Evolutionary conservation across 441 rosid species (phyloP), one percentile per base, ranked within the genome.

Genomic region (Arabidopsis hybrid): DNA sequence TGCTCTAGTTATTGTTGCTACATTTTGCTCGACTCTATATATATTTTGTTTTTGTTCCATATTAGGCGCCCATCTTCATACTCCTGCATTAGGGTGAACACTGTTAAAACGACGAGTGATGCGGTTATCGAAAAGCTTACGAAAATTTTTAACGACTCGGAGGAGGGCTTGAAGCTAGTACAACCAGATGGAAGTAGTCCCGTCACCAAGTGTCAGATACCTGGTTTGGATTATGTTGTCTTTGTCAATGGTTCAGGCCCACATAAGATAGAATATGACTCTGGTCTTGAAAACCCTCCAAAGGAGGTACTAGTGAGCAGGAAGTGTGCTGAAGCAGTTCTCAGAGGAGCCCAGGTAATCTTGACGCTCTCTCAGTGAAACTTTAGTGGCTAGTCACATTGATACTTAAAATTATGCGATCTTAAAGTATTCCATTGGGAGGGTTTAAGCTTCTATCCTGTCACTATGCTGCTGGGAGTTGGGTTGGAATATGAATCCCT

Each of bases 311-410:
- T 95, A 26, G 98, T 92, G 45, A 89, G 99, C 75, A 85, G 98
- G 73, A 95, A 95, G 82, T 95, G 99, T 79, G 98, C 96, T 69
- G 99, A 95, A 81, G 94, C 99, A 43, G 98, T 95, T 84, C 96
- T 95, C 39, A 88, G 98, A 61, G 99, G 98, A 73, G 99, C 99
- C 73, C 98, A 92, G 96, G 99, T 95, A 70, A 65, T 45, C 40
- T 6, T 5, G 26, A 47, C 4, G 14, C 36, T 21, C 42, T 36
- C 38, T 43, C 46, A 32, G 0, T 18, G 2, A 50, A 42, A 21
- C 26, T 21, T 21, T 21, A 21, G 26, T 21, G 26, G 26, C 26
- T 21, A 21, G 26, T 21, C 26, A 21, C 26, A 21, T 21, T 21
- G 26, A 21, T 21, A 21, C 26, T 21, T 21, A 21, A 21, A 21